phyloP scores from a whole-genome alignment of 768 basidiomycete genomes.

The Plicaturopsis crispa region DNA sequence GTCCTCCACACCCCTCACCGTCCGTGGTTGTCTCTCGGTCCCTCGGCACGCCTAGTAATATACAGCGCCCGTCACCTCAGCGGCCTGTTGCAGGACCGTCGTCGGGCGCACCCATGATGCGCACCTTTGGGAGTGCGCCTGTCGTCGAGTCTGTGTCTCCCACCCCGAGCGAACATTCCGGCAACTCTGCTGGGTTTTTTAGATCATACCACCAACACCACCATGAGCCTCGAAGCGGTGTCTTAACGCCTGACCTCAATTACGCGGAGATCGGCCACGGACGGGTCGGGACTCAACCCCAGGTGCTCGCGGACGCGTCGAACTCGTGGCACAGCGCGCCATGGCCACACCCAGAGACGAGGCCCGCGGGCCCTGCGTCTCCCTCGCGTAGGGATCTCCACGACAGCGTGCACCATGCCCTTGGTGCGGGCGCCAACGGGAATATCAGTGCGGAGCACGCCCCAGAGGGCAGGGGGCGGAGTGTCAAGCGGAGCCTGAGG shows the following conservation, averaged over 20 bases:
- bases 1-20: too few relatives aligned
- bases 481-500: constrained; percentile 57
- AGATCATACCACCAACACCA: constrained; percentile 44
- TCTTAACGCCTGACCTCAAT: constrained; percentile 64
- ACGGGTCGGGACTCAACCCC: constrained; percentile 27
- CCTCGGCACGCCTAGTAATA: too few relatives aligned
- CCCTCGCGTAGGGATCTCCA: constrained; percentile 31
- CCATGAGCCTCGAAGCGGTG: constrained; percentile 38
- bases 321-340: constrained; percentile 12
- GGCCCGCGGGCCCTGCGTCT: constrained; percentile 25
- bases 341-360: constrained; percentile 33
- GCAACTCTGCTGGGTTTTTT: constrained; percentile 49
- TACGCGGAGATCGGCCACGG: constrained; percentile 76
- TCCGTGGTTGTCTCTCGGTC: too few relatives aligned
- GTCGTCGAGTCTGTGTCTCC: constrained; percentile 60
- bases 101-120: constrained; percentile 31
- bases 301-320: neutral
- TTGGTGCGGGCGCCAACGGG: constrained; percentile 20
- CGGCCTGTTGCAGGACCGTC: too few relatives aligned
- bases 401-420: constrained; percentile 28
- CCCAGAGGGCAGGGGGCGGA: constrained; percentile 50
- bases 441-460: too few relatives aligned
- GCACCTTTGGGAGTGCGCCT: constrained; percentile 42
- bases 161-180: constrained; percentile 52
- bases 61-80: too few relatives aligned